Base-by-base conservation (phyloP, 352 stramenopile genomes). In the Globisporangium cederbergense region DNA sequence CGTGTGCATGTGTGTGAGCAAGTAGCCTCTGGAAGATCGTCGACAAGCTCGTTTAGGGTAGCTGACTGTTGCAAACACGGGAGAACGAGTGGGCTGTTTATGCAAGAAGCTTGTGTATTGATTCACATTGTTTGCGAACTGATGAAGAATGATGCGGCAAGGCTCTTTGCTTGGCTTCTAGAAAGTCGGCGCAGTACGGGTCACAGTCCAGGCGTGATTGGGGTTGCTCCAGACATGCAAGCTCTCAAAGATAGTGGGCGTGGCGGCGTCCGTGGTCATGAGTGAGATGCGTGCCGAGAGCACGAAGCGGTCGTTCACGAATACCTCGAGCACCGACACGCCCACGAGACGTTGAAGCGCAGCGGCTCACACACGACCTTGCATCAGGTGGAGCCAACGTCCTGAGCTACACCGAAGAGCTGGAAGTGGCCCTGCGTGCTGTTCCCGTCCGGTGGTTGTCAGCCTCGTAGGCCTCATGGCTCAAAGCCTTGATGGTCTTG, bases 401-500 rank as follows among this genome's bases (percentile, higher is more conserved):
- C 67, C 18, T 58, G 69, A 34, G 81, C 79, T 18, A 76, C 38
- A 58, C 83, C 76, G 68, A 84, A 88, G 54, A 86, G 70, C 66
- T 87, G 77, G 67, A 89, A 89, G 70, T 81, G 49, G 28, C 77
- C 75, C 67, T 79, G 76, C 1, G 74, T 66, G 36, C 69, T 71
- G 8, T 77, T 72, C 22, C 53, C 52, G 58, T 69, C 67, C 6
- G 80, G 78, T 25, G 22, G 40, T 72, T 69, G 50, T 63, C 42
- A 57, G 86, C 62, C 43, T 73, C 66, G 52, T 82, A 63, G 46
- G 78, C 69, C 70, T 85, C 75, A 22, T 83, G 65, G 2, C 67
- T 66, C 14, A 90, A 49, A 38, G 81, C 88, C 74, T 90, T 90
- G 70, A 90, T 79, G 49, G 78, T 86, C 70, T 86, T 90, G 71